Evolutionary conservation across 441 rosid genomes (phyloP).

Genomic region (Populus tomentosa): DNA sequence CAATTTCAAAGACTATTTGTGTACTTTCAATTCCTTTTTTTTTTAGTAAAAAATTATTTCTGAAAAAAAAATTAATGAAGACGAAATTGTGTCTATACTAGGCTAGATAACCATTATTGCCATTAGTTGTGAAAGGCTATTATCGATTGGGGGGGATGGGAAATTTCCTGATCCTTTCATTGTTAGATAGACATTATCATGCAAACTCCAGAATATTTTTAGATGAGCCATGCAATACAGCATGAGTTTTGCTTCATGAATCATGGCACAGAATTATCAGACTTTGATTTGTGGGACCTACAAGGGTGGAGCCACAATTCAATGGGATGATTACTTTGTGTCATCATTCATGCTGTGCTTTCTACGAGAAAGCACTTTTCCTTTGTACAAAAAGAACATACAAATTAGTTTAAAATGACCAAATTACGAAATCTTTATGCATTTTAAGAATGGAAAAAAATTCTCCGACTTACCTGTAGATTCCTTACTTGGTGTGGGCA

Average conservation of each 20-base stretch:
- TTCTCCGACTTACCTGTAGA: slow-evolving; percentile 49
- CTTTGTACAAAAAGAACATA: neutral
- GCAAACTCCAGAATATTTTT: neutral
- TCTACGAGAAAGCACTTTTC: neutral
- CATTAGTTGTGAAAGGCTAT: neutral
- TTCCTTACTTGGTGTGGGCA: slow-evolving; percentile 91
- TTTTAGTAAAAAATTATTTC: too few relatives aligned
- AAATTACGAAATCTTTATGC: neutral
- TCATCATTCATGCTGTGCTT: neutral
- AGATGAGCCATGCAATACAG: neutral
- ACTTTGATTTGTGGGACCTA: neutral
- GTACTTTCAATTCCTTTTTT: neutral
- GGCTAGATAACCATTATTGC: neutral
- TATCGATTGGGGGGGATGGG: neutral
- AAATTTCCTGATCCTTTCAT: neutral
- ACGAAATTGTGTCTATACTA: neutral
- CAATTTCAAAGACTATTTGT: neutral
- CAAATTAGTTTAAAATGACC: too few relatives aligned
- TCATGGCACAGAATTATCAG: neutral
- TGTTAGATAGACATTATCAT: neutral
- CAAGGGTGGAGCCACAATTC: neutral
- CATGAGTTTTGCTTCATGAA: neutral
- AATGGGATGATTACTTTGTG: neutral
- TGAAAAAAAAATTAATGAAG: neutral
- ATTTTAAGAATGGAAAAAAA: neutral